These are phyloP conservation scores for Penicillium sclerotiorum DNA, from an alignment of 2,329 filamentous ascomycete genomes.

Conservation along the genomic window DNA sequence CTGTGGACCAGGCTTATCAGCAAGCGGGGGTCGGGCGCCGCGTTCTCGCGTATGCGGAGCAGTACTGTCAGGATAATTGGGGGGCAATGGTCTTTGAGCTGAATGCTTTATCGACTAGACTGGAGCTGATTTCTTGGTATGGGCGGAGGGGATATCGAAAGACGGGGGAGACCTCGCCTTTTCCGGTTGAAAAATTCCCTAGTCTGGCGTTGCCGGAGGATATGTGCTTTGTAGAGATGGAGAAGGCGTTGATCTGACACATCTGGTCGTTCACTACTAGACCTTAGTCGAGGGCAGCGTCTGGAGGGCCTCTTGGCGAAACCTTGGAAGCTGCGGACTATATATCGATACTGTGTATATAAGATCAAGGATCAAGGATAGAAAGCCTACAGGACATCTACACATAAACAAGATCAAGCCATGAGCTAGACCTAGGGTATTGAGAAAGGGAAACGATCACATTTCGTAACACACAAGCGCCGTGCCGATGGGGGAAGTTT, in stretches of 20 bases:
- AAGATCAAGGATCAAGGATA: not conserved
- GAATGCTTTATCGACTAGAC: slow-evolving; percentile 33
- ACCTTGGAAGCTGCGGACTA: no score
- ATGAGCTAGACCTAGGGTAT: not conserved
- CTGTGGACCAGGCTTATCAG: slow-evolving; percentile 26
- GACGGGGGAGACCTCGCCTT: slow-evolving; percentile 25
- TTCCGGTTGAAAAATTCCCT: slow-evolving; percentile 23
- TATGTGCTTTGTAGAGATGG: slow-evolving; percentile 31
- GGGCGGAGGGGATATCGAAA: slow-evolving; percentile 29
- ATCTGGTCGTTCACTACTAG: no score
- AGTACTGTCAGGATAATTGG: slow-evolving; percentile 28
- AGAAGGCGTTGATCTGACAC: slow-evolving; percentile 11
- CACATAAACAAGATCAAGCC: not conserved
- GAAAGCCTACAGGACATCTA: not conserved
- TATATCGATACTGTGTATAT: no score
- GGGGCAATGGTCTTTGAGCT: slow-evolving; percentile 20
- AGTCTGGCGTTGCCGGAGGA: slow-evolving; percentile 23
- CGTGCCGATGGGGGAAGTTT: slow-evolving; percentile 15
- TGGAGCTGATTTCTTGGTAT: slow-evolving; percentile 34
- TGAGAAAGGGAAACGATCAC: slow-evolving; percentile 13
- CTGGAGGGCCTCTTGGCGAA: no score
- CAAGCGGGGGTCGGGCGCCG: slow-evolving; percentile 27
- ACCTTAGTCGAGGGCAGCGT: no score
- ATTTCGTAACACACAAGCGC: slow-evolving; percentile 22
- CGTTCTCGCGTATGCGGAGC: slow-evolving; percentile 32